Base-by-base conservation (phyloP, 2,329 filamentous ascomycete genomes). In the Phialophora macrospora region DNA sequence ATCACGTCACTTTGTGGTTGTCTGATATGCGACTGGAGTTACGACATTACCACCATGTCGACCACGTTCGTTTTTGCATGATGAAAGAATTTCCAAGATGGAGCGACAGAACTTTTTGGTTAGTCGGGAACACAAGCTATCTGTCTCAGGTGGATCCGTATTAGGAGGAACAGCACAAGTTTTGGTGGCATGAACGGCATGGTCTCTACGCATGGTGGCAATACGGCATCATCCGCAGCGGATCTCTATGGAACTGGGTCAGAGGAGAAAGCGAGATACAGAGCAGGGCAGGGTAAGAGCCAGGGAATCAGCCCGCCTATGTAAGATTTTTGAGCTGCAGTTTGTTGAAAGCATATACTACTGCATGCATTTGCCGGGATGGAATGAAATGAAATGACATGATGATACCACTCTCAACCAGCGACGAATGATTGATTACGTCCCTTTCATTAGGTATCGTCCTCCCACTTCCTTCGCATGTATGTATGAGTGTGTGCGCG, bases 21-120 rank as follows among this genome's bases (percentile, higher is more conserved):
- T 65, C 52, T 61, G 51, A 58, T 30, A 61, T 60, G 58, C 34
- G 56, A 5, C 44, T 60, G 34, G 30, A 48, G 41, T 55, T 60
- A 32, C 48, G 58, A 34, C 57, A 60, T 34, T 6, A 46, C 28
- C 55, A 56, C 48, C 55, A 61, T 65, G 56, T 60, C 56, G 26
- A 44, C 32, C 24, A 51, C 26, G 28, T 24, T 38, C 46, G 12
- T 28, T 55, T 51, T 51, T 51, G 48, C 24, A 28, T 28, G 24
- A 26, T 51, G 48, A 28, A 28, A 51, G 48, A 24, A 20, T 22
- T 51, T 12, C 48, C 20, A 17, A 51, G 48, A 51, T 9, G 24
- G 38, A 24, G 20, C 26, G 48, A 51, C 48, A 51, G 48, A 26
- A 22, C 48, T 51, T 51, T 51, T 51, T 51, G 48, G 48, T 51